A percentile compares a stretch with the other conserved stretches of the same genome.
Conservation (phyloP, 2,329 filamentous ascomycete genomes). For the Penicillium sp. region DNA sequence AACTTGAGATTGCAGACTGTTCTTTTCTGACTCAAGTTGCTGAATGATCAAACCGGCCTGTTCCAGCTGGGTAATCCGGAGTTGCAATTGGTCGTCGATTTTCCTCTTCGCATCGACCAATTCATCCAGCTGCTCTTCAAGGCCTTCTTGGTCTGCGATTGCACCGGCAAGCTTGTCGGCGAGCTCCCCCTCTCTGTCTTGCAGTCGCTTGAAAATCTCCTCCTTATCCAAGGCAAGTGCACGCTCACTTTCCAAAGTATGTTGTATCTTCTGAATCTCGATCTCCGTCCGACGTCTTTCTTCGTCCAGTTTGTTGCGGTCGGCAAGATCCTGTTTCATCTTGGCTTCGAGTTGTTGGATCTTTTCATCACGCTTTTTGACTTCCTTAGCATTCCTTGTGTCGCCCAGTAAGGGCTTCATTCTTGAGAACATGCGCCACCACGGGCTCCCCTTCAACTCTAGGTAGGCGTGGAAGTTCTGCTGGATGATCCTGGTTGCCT, state of each 20-base stretch:
- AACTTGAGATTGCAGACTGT: conserved; percentile 59
- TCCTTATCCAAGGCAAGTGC: conserved; percentile 96
- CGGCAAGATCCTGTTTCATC: conserved; percentile 65
- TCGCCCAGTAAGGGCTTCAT: conserved; percentile 93
- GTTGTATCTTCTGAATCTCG: conserved; percentile 81
- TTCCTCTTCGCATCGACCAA: conserved; percentile 81
- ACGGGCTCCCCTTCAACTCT: conserved; percentile 80
- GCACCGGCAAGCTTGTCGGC: conserved; percentile 87
- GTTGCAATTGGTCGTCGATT: conserved; percentile 73
- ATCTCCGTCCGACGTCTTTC: conserved; percentile 77
- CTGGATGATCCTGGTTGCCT: conserved; percentile 90
- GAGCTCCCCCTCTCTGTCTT: conserved; percentile 80
- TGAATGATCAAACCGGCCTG: conserved; percentile 82
- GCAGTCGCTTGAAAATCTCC: conserved; percentile 95
- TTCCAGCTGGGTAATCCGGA: conserved; percentile 71
- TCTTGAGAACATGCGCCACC: conserved; percentile 90
- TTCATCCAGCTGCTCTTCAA: conserved; percentile 87
- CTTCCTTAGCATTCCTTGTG: conserved; percentile 81
- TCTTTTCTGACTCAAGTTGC: conserved; percentile 78
- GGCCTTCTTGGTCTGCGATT: conserved; percentile 82
- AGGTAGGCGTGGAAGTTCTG: conserved; percentile 88
- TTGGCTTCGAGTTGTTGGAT: conserved; percentile 79
- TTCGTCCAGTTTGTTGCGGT: conserved; percentile 75
- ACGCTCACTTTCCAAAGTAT: conserved; percentile 88
- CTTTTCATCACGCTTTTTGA: conserved; percentile 89